Percentiles rank a stretch among this genome's conserved stretches.
phyloP scores from a whole-genome alignment of 495 filamentous ascomycete genomes.

The Penicillium tannophilum region DNA sequence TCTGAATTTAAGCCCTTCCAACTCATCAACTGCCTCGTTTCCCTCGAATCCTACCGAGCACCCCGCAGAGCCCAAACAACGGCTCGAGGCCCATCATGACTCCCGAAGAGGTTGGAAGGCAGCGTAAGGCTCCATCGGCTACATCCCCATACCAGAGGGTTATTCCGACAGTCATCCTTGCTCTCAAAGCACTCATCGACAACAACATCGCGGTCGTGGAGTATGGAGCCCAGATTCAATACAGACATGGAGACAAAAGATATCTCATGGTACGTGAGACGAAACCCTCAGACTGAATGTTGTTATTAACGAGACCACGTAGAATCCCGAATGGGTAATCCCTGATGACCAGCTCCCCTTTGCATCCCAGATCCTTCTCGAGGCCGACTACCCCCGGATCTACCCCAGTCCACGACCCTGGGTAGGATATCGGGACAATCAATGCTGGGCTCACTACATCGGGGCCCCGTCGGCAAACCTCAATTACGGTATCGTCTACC shows the following conservation, averaged over 20 bases:
- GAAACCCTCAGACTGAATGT: not conserved
- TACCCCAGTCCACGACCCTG: not conserved
- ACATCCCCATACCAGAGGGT: too few relatives aligned
- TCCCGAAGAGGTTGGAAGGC: not conserved
- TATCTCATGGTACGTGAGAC: not conserved
- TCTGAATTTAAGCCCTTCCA: not conserved
- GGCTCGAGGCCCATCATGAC: not conserved
- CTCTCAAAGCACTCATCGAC: not conserved
- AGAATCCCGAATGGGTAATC: not conserved
- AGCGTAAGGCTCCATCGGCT: too few relatives aligned
- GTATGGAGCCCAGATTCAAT: not conserved
- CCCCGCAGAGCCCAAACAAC: not conserved
- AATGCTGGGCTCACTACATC: not conserved
- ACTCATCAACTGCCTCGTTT: not conserved
- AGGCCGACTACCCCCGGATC: not conserved
- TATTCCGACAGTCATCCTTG: not conserved
- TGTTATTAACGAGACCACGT: not conserved
- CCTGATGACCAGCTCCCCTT: not conserved
- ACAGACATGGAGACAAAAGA: not conserved
- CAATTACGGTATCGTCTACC: slow-evolving; percentile 6
- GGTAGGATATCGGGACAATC: not conserved
- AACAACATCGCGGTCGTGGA: not conserved
- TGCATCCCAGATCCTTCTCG: not conserved
- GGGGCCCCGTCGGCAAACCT: not conserved
- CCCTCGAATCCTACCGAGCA: not conserved